Conservation (phyloP, 169 alveolate genomes). For the Plasmodium falciparum region DNA sequence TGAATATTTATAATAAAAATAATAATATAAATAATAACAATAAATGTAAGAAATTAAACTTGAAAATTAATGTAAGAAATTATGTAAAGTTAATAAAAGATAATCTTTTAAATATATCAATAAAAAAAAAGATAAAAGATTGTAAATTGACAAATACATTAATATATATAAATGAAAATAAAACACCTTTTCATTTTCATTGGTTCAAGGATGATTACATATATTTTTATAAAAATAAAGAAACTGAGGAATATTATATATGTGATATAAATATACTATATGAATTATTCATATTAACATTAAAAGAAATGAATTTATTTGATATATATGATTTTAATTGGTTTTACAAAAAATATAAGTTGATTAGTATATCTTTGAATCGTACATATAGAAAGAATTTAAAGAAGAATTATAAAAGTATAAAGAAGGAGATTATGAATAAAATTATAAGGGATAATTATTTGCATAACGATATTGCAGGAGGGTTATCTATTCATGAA, state of each 20-base stretch:
- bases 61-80: conserved; percentile 44
- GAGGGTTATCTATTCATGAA: too few relatives aligned
- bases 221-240: conserved; percentile 40
- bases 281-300: conserved; percentile 44
- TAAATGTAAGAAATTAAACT: conserved; percentile 25
- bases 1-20: not conserved
- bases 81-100: conserved; percentile 38
- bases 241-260: conserved; percentile 39
- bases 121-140: conserved; percentile 36
- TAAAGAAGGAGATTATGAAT: conserved; percentile 1
- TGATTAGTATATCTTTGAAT: conserved; percentile 41
- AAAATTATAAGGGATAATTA: not conserved
- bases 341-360: conserved; percentile 64
- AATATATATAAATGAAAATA: conserved; percentile 61
- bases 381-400: conserved; percentile 64
- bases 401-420: conserved; percentile 16
- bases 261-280: conserved; percentile 34
- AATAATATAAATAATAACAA: conserved; percentile 9
- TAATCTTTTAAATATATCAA: conserved; percentile 23
- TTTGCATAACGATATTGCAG: too few relatives aligned
- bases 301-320: conserved; percentile 41
- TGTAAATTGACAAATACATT: conserved; percentile 29
- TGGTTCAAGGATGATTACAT: conserved; percentile 58
- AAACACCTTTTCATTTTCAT: conserved; percentile 26
- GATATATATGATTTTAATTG: conserved; percentile 51